These are phyloP conservation scores for Teratosphaeriaceae sp. DNA, from an alignment of 2,329 filamentous ascomycete genomes.

Conservation along the genomic window DNA sequence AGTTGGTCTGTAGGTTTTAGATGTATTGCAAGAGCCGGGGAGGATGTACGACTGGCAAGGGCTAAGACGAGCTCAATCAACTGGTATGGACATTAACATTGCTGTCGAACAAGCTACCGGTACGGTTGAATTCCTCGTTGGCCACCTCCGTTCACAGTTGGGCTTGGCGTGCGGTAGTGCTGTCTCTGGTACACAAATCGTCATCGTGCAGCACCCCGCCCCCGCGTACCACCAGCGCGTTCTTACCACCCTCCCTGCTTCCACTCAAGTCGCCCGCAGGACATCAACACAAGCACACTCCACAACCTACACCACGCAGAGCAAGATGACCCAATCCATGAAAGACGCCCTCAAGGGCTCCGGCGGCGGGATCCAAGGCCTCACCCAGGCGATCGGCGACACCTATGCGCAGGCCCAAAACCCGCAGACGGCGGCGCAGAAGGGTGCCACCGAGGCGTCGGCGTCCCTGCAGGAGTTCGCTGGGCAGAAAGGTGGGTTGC, in stretches of 20 bases:
- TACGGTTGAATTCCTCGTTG: too few species aligned
- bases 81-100: too few species aligned
- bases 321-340: constrained; percentile 13
- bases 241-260: neutral
- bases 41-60: too few species aligned
- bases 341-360: constrained; percentile 25
- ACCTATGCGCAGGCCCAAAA: constrained; percentile 17
- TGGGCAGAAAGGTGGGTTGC: constrained; percentile 12
- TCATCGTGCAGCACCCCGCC: neutral
- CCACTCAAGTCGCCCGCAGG: too few species aligned
- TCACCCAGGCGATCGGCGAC: constrained; percentile 20
- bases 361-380: constrained; percentile 22
- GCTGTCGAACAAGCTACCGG: too few species aligned
- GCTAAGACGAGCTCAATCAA: too few species aligned
- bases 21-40: too few species aligned
- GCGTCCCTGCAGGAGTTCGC: constrained; percentile 19
- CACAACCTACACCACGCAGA: too few species aligned
- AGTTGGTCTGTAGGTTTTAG: too few species aligned
- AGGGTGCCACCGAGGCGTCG: constrained; percentile 23
- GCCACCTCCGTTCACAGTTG: too few species aligned
- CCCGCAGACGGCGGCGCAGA: constrained; percentile 20
- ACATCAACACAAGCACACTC: too few species aligned
- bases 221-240: neutral
- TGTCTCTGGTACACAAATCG: constrained; percentile 1
- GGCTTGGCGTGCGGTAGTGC: neutral